Percentiles rank a stretch among this genome's conserved stretches.
Evolutionary conservation across 1,139 yeast genomes (phyloP).

Genomic region (Suhomyces maxii): DNA sequence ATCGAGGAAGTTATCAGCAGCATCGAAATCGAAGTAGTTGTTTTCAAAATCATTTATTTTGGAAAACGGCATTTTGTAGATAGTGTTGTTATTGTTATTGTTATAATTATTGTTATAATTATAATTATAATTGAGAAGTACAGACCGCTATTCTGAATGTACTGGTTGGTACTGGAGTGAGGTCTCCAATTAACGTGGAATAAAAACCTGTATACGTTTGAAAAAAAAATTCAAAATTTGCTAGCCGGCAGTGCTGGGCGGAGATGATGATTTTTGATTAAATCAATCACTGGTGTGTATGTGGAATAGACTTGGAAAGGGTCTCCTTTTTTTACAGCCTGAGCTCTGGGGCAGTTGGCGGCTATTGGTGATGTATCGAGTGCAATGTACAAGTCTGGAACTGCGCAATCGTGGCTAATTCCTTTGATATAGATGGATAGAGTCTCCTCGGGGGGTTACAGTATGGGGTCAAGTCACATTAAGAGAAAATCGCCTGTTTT

Average conservation of each 20-base stretch:
- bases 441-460: background rate
- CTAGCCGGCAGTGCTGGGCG: too few species aligned
- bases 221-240: too few species aligned
- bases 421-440: background rate
- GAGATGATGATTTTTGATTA: too few species aligned
- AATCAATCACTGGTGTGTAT: too few species aligned
- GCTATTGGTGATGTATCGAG: background rate
- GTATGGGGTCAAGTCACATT: background rate
- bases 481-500: slow-evolving; percentile 5
- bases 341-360: background rate
- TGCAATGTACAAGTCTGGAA: background rate
- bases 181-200: too few species aligned
- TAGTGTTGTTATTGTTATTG: too few species aligned
- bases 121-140: too few species aligned
- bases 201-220: too few species aligned
- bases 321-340: background rate
- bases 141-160: too few species aligned
- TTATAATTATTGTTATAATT: too few species aligned
- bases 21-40: slow-evolving; percentile 32
- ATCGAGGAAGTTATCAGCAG: slow-evolving; percentile 37
- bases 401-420: background rate
- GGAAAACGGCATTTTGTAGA: background rate
- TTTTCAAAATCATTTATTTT: slow-evolving; percentile 19
- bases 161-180: too few species aligned
- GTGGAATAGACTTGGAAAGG: too few species aligned